These are phyloP conservation scores for Basidiobolus meristosporus DNA, from an alignment of 371 early-diverging fungal genomes.

Conservation along the genomic window DNA sequence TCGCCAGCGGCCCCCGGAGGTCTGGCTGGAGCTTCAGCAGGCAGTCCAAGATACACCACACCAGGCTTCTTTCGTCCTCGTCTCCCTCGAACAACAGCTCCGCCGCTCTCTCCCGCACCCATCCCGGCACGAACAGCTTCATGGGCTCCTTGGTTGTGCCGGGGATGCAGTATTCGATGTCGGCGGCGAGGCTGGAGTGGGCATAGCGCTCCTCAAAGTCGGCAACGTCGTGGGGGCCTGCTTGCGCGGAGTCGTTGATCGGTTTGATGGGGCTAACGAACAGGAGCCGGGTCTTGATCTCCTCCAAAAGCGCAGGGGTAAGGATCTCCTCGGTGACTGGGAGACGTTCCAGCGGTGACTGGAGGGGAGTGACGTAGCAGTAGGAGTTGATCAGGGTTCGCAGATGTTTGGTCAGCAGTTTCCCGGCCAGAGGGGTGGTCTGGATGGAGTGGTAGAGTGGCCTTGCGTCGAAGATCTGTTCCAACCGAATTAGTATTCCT, in stretches of 20 bases:
- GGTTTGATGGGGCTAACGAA: constrained; percentile 37
- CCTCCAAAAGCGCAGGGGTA: constrained; percentile 38
- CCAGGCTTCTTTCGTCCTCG: constrained; percentile 38
- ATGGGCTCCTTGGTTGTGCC: constrained; percentile 17
- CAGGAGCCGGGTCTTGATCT: constrained; percentile 44
- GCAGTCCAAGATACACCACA: constrained; percentile 31
- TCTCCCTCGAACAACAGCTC: constrained; percentile 74
- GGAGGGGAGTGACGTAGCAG: constrained; percentile 22
- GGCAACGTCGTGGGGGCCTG: constrained; percentile 12
- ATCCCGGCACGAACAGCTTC: constrained; percentile 51
- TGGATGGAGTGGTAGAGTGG: constrained; percentile 45
- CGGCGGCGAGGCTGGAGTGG: constrained; percentile 29
- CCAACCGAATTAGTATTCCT: neutral
- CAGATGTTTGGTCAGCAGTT: constrained; percentile 31
- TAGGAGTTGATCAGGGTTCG: too few relatives aligned
- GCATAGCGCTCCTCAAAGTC: constrained; percentile 27
- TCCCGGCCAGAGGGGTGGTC: constrained; percentile 55
- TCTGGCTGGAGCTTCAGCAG: constrained; percentile 51
- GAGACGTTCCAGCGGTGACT: constrained; percentile 16
- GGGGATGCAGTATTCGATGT: constrained; percentile 23
- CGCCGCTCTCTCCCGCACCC: constrained; percentile 68
- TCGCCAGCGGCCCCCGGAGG: constrained; percentile 39
- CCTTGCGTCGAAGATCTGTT: constrained; percentile 56
- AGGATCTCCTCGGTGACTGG: constrained; percentile 13
- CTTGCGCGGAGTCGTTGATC: constrained; percentile 5